Conservation (phyloP, 345 rosid genomes). For the Melaleuca alternifolia region DNA sequence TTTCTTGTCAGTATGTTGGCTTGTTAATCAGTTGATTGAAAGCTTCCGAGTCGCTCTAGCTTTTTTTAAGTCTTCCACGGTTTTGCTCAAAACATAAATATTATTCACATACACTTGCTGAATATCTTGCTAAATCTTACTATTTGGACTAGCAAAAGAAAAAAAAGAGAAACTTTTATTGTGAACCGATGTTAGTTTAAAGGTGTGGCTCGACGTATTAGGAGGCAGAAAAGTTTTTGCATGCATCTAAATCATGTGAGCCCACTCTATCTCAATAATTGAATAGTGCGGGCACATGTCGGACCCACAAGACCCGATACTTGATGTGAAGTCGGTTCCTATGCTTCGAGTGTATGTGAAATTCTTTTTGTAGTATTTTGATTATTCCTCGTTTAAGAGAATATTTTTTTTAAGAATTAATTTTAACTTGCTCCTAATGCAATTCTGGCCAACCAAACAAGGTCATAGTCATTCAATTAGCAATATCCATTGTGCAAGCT, state of each 20-base stretch:
- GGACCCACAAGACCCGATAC: accelerated
- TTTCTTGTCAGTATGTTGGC: neutral
- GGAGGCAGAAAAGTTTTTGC: neutral
- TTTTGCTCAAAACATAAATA: neutral
- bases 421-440: neutral
- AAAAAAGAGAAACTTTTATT: neutral
- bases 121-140: neutral
- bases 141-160: neutral
- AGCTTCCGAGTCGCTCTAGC: no score
- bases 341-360: accelerated
- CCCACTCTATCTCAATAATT: neutral
- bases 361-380: neutral
- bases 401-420: neutral
- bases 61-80: no score
- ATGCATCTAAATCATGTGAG: neutral
- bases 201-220: neutral
- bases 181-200: neutral
- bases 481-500: neutral
- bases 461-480: neutral
- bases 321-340: neutral
- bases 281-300: neutral
- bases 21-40: no score
- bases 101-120: neutral
- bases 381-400: neutral
- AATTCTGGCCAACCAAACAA: neutral